Conservation (phyloP, 2,329 filamentous ascomycete species). For the Fusarium siculi region DNA sequence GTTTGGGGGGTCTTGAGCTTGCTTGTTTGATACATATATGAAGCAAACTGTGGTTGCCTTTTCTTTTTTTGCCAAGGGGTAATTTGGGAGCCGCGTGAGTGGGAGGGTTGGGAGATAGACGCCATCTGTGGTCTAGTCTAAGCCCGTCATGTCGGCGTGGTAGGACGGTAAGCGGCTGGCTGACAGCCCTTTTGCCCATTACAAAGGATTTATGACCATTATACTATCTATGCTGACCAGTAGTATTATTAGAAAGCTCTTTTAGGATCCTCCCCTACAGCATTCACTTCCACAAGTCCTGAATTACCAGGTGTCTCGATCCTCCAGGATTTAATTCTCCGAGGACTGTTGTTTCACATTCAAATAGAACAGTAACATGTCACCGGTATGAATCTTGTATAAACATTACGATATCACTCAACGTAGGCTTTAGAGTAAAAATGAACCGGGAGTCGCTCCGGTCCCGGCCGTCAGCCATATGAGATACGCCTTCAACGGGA, state of each 20-base stretch:
- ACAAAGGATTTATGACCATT: background rate
- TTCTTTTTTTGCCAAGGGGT: background rate
- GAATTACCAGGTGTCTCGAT: background rate
- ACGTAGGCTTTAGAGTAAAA: too few species aligned
- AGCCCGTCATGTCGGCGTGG: slow-evolving; percentile 20
- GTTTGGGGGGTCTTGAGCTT: background rate
- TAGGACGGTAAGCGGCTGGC: slow-evolving; percentile 22
- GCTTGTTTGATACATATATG: slow-evolving; percentile 9
- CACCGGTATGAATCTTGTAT: background rate
- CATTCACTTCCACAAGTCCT: background rate
- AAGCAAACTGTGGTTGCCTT: background rate
- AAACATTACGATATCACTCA: background rate
- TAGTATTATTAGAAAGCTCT: background rate
- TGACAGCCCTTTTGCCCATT: slow-evolving; percentile 1
- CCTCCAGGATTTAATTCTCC: background rate
- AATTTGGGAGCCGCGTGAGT: background rate
- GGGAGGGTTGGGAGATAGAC: slow-evolving; percentile 1
- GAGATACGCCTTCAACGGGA: too few species aligned
- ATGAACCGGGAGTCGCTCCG: too few species aligned
- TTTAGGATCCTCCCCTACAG: too few species aligned
- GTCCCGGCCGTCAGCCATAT: background rate
- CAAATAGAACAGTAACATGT: rapidly evolving
- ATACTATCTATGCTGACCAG: background rate
- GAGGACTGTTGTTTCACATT: background rate
- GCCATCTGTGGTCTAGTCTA: background rate